Percentiles rank a stretch among this genome's conserved stretches.
These are phyloP conservation scores for Komagataella pseudopastoris DNA, from an alignment of 805 yeast genomes.

Conservation along the genomic window DNA sequence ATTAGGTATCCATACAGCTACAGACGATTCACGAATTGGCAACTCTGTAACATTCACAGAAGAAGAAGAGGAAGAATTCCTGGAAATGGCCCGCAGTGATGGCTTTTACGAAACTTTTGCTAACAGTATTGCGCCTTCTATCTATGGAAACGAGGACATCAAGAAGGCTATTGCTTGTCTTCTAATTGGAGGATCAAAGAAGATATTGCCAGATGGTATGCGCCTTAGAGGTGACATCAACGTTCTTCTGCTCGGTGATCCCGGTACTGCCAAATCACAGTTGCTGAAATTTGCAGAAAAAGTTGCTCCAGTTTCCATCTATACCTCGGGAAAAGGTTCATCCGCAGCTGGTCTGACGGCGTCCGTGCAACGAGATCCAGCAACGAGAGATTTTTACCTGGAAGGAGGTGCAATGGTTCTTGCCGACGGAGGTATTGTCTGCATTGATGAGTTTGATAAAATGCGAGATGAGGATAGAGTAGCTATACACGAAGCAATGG, in stretches of 20 bases:
- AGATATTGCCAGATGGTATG: slow-evolving; percentile 90
- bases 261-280: slow-evolving; percentile 98
- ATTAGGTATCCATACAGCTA: slow-evolving; percentile 75
- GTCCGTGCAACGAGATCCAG: slow-evolving; percentile 84
- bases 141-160: slow-evolving; percentile 86
- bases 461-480: slow-evolving; percentile 99
- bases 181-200: slow-evolving; percentile 88
- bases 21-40: slow-evolving; percentile 32
- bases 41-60: slow-evolving; percentile 53
- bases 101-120: slow-evolving; percentile 79
- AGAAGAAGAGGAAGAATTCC: slow-evolving; percentile 88
- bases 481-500: slow-evolving; percentile 99
- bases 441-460: slow-evolving; percentile 98
- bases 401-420: slow-evolving; percentile 99
- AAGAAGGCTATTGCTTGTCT: slow-evolving; percentile 89
- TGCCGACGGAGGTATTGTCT: slow-evolving; percentile 98
- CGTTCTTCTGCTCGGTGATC: slow-evolving; percentile 88
- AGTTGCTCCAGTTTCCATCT: slow-evolving; percentile 86
- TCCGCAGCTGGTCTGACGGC: slow-evolving; percentile 99
- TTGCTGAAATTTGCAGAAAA: slow-evolving; percentile 89
- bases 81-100: slow-evolving; percentile 69
- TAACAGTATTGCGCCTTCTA: slow-evolving; percentile 88
- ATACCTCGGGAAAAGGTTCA: slow-evolving; percentile 98
- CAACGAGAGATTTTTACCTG: slow-evolving; percentile 80
- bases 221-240: slow-evolving; percentile 94